Evolutionary conservation across 2,329 filamentous ascomycete species (phyloP), one percentile per base, ranked within the genome.

Genomic region (Diaporthe humulicola): DNA sequence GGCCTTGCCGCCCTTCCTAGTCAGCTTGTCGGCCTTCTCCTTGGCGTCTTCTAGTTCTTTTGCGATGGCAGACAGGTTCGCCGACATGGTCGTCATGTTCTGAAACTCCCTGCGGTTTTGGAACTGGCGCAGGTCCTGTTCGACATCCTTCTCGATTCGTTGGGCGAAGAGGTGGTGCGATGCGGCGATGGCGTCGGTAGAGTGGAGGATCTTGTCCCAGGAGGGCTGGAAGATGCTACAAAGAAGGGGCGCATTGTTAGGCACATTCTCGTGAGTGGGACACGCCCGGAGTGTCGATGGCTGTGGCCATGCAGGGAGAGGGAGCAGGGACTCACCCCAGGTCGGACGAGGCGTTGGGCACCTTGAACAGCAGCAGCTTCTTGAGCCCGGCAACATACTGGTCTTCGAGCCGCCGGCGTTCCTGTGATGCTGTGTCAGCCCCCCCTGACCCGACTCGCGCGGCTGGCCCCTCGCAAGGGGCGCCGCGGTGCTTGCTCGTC

Each of bases 361-460:
- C 90, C 78, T 91, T 92, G 82, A 92, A 93, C 80, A 92, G 90
- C 76, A 93, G 90, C 77, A 99, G 91, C 86, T 94, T 98, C 80
- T 93, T 93, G 79, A 99, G 87, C 57, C 93, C 92, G 80, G 92
- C 88, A 61, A 95, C 94, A 85, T 99, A 99, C 81, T 92, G 90
- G 81, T 98, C 96, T 85, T 99, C 97, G 77, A 98, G 89, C 80
- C 92, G 94, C 83, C 96, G 93, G 79, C 97, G 95, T 87, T 99
- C 97, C 96, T 98, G 83, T 74, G 78, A 76, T 30, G 40, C 48
- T 56, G 28, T 25, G 58, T 80, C 76, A 81, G 80, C 71, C 58
- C 71, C 58, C 71, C 64, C 38, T n/a, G 56, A 36, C 48, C 48
- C 42, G 45, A 15, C 25, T 61, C 28, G 40, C 36, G 48, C 38